Evolutionary conservation across 208 protist species (phyloP).

Genomic region (Leishmania amazonensis): DNA sequence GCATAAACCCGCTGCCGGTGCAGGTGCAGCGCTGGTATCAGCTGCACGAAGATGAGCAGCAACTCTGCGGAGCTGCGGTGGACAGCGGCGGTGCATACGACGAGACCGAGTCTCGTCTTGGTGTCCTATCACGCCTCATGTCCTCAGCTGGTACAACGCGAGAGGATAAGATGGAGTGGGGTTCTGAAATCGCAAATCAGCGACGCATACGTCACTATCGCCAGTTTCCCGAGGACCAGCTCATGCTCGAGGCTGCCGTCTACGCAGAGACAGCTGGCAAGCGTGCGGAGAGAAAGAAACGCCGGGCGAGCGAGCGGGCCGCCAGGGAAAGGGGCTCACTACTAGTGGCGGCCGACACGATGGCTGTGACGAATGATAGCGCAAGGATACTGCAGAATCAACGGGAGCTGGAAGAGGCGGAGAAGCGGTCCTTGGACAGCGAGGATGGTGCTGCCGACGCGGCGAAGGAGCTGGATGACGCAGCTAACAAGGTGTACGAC

Average conservation of each 20-base stretch:
- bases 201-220: conserved; percentile 21
- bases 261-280: conserved; percentile 7
- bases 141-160: conserved; percentile 14
- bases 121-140: conserved; percentile 16
- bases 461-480: background rate
- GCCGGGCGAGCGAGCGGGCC: background rate
- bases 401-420: conserved; percentile 10
- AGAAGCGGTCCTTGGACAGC: conserved; percentile 21
- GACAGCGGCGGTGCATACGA: background rate
- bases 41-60: conserved; percentile 44
- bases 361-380: background rate
- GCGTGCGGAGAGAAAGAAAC: conserved; percentile 7
- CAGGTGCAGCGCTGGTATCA: conserved; percentile 57
- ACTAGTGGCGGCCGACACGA: background rate
- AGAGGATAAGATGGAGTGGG: background rate
- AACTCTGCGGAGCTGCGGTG: background rate
- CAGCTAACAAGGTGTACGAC: background rate
- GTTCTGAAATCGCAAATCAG: conserved; percentile 10
- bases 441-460: background rate
- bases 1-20: conserved; percentile 51
- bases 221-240: conserved; percentile 26
- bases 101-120: background rate
- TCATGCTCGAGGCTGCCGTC: conserved; percentile 10
- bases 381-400: background rate
- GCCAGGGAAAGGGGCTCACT: background rate